These are phyloP conservation scores for Ganoderma lingzhi DNA, from an alignment of 1,284 basidiomycete species.

Conservation along the genomic window DNA sequence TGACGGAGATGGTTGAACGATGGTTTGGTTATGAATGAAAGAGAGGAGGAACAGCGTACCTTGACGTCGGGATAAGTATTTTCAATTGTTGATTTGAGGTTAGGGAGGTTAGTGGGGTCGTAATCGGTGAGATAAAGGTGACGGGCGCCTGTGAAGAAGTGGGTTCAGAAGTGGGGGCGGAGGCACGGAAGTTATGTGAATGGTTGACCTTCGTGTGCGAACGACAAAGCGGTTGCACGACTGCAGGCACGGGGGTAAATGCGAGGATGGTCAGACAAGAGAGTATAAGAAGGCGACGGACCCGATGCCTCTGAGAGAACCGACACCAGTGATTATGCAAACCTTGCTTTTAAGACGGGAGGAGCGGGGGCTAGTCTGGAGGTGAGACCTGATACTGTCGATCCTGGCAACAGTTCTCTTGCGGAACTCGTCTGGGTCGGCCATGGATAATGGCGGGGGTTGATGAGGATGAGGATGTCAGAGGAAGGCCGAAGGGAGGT, in stretches of 20 bases:
- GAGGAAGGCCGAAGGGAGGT: not conserved
- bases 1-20: not conserved
- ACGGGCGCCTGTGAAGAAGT: slow-evolving; percentile 64
- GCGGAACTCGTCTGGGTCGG: slow-evolving; percentile 53
- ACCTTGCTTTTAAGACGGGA: slow-evolving; percentile 81
- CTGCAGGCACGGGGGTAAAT: slow-evolving; percentile 45
- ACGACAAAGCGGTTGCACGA: slow-evolving; percentile 78
- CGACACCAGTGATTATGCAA: slow-evolving; percentile 91
- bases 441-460: slow-evolving; percentile 18
- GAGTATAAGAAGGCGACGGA: slow-evolving; percentile 38
- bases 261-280: slow-evolving; percentile 19
- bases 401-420: slow-evolving; percentile 70
- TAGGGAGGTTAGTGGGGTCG: slow-evolving; percentile 72
- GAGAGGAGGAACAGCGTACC: slow-evolving; percentile 48
- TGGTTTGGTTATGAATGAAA: not conserved
- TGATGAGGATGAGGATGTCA: not conserved
- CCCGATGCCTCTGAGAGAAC: slow-evolving; percentile 88
- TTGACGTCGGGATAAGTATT: slow-evolving; percentile 81
- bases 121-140: slow-evolving; percentile 90
- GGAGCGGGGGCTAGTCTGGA: slow-evolving; percentile 62
- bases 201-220: slow-evolving; percentile 80
- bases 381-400: slow-evolving; percentile 75
- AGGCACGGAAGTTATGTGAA: slow-evolving; percentile 17
- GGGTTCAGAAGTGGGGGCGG: not conserved
- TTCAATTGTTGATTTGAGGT: slow-evolving; percentile 75